These are phyloP conservation scores for Pythium phragmitis DNA, from an alignment of 352 stramenopile species.

Conservation along the genomic window DNA sequence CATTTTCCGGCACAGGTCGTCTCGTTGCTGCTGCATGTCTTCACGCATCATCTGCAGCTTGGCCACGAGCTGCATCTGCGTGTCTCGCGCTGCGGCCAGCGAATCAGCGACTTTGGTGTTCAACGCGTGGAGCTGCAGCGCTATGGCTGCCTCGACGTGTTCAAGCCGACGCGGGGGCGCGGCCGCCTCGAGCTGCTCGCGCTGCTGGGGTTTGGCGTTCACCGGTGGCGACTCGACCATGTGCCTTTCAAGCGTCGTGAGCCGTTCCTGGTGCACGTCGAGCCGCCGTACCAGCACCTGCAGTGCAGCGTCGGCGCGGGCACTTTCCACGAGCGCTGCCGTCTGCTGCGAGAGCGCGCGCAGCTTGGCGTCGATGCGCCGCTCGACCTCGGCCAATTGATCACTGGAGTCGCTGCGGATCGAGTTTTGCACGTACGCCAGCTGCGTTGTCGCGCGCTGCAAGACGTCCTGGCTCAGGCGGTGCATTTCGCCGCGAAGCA, in stretches of 20 bases:
- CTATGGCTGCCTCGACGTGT: slow-evolving; percentile 24
- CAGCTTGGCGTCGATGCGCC: slow-evolving; percentile 37
- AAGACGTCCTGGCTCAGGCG: slow-evolving; percentile 25
- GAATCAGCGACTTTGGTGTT: slow-evolving; percentile 24
- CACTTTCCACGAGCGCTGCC: slow-evolving; percentile 21
- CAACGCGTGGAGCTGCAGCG: slow-evolving; percentile 30
- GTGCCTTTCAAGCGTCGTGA: slow-evolving; percentile 30
- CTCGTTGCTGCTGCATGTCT: slow-evolving; percentile 34
- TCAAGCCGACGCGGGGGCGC: slow-evolving; percentile 32
- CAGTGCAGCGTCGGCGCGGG: slow-evolving; percentile 32
- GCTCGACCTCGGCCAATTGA: slow-evolving; percentile 30
- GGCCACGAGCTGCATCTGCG: slow-evolving; percentile 34
- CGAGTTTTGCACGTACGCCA: slow-evolving; percentile 37
- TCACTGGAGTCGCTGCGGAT: slow-evolving; percentile 26
- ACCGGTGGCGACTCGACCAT: slow-evolving; percentile 7
- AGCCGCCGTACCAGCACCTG: slow-evolving; percentile 32
- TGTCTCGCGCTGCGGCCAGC: slow-evolving; percentile 26
- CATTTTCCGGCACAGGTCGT: slow-evolving; percentile 31
- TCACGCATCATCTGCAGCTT: slow-evolving; percentile 47
- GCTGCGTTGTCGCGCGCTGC: slow-evolving; percentile 34
- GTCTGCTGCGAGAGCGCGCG: slow-evolving; percentile 32
- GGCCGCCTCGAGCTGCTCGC: slow-evolving; percentile 14
- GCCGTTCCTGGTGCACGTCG: slow-evolving; percentile 20
- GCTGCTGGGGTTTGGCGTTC: slow-evolving; percentile 10
- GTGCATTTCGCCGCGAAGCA: slow-evolving; percentile 34